phyloP scores from a whole-genome alignment of 2,329 filamentous ascomycete species.

The Sporothrix phasma region DNA sequence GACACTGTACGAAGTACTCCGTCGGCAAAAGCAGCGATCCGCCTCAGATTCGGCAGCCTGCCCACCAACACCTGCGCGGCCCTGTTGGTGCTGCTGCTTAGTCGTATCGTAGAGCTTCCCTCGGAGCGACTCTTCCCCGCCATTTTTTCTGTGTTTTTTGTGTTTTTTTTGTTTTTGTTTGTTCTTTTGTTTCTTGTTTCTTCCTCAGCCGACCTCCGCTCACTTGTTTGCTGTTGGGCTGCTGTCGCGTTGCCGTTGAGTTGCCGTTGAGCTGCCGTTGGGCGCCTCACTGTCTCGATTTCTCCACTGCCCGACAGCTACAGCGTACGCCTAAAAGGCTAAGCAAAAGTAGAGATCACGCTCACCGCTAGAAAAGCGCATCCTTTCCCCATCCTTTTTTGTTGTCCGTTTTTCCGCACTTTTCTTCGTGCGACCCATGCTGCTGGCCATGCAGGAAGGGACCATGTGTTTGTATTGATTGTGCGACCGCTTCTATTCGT shows the following conservation, averaged over 20 bases:
- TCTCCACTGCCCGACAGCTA: background rate
- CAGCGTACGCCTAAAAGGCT: background rate
- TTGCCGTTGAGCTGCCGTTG: too few relatives aligned
- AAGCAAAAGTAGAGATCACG: background rate
- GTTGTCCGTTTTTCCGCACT: background rate
- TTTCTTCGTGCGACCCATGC: background rate
- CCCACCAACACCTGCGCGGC: background rate
- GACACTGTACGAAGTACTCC: too few relatives aligned
- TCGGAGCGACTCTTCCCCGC: conserved; percentile 1
- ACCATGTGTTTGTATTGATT: too few relatives aligned
- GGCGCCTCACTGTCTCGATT: too few relatives aligned
- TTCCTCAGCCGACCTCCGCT: background rate
- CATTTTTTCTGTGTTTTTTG: background rate
- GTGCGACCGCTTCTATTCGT: too few relatives aligned
- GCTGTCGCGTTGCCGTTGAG: background rate
- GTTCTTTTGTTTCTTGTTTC: background rate
- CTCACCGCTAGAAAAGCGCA: conserved; percentile 4
- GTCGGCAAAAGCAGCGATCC: too few relatives aligned
- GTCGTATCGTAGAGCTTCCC: background rate
- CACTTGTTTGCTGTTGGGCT: background rate
- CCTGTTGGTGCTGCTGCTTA: background rate
- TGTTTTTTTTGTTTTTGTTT: background rate
- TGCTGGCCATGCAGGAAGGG: background rate
- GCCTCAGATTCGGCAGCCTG: too few relatives aligned
- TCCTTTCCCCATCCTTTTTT: background rate